Conservation (phyloP, 179 eudicot genomes). For the Heliamphora ciliata region DNA sequence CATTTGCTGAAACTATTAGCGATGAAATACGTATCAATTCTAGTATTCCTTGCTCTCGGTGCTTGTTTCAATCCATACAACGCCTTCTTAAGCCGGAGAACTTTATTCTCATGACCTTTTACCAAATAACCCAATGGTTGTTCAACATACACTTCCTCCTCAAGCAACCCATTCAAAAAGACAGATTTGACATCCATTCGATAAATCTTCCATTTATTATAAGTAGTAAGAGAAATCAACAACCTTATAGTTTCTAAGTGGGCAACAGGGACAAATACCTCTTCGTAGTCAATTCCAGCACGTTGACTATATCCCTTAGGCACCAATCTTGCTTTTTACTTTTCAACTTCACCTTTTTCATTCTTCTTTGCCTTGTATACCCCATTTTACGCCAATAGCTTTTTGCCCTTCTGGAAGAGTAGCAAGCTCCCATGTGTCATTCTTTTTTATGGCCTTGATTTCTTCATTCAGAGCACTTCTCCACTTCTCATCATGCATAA, state of each 20-base stretch:
- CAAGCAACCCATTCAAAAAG: neutral
- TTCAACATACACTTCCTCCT: too few species aligned
- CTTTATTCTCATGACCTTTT: too few species aligned
- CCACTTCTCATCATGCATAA: neutral
- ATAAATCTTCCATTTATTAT: neutral
- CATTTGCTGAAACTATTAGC: too few species aligned
- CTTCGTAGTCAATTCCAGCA: neutral
- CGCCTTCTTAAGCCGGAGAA: too few species aligned
- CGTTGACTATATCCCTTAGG: too few species aligned
- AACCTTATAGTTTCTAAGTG: neutral
- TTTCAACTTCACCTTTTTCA: neutral
- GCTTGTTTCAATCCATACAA: too few species aligned
- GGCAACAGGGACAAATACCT: neutral
- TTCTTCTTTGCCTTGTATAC: neutral
- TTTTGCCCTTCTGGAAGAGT: neutral
- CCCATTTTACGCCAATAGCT: neutral
- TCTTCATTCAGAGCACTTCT: neutral
- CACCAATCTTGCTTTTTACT: neutral
- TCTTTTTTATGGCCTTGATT: too few species aligned
- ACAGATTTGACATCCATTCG: neutral
- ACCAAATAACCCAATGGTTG: too few species aligned
- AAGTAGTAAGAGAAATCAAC: neutral
- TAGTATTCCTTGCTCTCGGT: too few species aligned
- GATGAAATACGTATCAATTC: too few species aligned
- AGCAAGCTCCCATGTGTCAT: too few species aligned